Conservation (phyloP, 176 grass and related monocot species). For the Oryza longistaminata region DNA sequence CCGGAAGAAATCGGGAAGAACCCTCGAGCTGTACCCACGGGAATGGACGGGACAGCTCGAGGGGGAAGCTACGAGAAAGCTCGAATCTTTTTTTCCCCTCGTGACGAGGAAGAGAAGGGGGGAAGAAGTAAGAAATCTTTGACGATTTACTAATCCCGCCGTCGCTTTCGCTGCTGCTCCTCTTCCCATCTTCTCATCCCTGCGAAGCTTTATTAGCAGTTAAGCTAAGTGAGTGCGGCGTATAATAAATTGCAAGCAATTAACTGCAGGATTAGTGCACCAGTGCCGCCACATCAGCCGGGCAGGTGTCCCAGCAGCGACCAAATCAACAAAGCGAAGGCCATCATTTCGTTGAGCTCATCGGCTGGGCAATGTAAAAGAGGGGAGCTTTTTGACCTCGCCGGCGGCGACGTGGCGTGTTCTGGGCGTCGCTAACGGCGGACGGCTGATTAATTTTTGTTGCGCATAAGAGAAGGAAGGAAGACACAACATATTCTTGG, state of each 20-base stretch:
- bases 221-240: neutral
- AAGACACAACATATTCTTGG: too few relatives aligned
- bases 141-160: neutral
- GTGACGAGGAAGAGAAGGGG: neutral
- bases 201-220: neutral
- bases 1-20: neutral
- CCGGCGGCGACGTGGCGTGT: neutral
- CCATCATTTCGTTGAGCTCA: neutral
- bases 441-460: too few relatives aligned
- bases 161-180: constrained; percentile 10
- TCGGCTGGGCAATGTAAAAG: too few relatives aligned
- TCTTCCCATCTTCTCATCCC: neutral
- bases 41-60: neutral
- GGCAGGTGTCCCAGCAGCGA: neutral
- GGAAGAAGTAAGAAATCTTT: neutral
- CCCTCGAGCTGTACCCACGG: neutral
- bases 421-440: too few relatives aligned
- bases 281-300: constrained; percentile 5
- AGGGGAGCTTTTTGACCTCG: neutral
- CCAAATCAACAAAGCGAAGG: neutral
- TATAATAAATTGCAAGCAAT: neutral
- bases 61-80: neutral
- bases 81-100: neutral
- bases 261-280: neutral
- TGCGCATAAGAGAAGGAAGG: too few relatives aligned